Percentiles rank a stretch among this genome's conserved stretches.
These are phyloP conservation scores for Candida gigantensis DNA, from an alignment of 1,139 yeast species.

Conservation along the genomic window DNA sequence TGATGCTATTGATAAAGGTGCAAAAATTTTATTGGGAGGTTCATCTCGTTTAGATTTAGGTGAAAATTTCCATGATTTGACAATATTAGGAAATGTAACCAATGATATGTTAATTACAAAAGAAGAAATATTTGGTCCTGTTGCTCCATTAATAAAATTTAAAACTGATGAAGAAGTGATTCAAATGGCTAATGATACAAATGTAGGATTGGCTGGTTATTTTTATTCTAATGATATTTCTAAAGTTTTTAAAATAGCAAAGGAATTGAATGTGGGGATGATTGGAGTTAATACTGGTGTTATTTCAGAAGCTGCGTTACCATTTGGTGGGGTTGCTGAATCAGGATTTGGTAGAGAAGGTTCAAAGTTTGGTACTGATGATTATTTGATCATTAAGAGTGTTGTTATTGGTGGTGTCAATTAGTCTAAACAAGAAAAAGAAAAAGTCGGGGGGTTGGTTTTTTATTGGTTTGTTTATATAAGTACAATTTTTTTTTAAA, in stretches of 20 bases:
- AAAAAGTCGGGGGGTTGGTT: no score
- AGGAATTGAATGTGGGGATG: conserved; percentile 49
- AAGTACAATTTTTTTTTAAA: no score
- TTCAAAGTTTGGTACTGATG: conserved; percentile 45
- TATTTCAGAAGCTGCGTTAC: conserved; percentile 47
- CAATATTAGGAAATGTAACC: conserved; percentile 68
- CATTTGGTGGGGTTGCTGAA: conserved; percentile 48
- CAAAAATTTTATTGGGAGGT: conserved; percentile 66
- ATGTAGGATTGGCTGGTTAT: conserved; percentile 50
- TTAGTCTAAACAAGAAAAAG: no score
- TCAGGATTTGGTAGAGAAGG: conserved; percentile 55
- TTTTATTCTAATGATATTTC: conserved; percentile 45
- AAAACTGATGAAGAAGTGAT: conserved; percentile 69
- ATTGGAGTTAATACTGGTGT: conserved; percentile 48
- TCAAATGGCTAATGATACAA: conserved; percentile 63
- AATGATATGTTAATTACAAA: conserved; percentile 59
- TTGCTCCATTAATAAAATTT: conserved; percentile 75
- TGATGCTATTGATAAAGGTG: conserved; percentile 78
- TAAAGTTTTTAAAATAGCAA: conserved; percentile 55
- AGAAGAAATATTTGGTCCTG: conserved; percentile 91
- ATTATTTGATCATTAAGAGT: conserved; percentile 36
- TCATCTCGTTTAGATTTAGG: conserved; percentile 67
- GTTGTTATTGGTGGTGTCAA: conserved; percentile 24
- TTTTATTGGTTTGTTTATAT: no score
- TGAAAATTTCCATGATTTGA: conserved; percentile 72